phyloP scores from a whole-genome alignment of 2,329 filamentous ascomycete species.

The Epichloe amarillans region DNA sequence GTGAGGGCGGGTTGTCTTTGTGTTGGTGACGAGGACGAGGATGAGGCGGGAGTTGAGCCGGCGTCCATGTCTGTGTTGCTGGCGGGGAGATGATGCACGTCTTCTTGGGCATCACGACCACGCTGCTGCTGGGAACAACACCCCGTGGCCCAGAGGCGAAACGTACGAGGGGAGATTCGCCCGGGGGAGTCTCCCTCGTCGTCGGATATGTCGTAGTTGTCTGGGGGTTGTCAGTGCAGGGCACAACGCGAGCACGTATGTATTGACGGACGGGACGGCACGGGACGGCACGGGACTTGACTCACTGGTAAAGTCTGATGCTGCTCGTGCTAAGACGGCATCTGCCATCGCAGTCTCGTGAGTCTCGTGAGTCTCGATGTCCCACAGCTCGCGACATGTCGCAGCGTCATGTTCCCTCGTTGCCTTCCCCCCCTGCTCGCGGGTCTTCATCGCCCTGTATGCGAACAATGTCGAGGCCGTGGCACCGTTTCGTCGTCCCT shows the following conservation, averaged over 20 bases:
- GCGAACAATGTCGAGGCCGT: constrained; percentile 17
- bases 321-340: not conserved
- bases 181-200: constrained; percentile 25
- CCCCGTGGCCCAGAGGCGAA: constrained; percentile 24
- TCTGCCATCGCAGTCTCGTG: not conserved
- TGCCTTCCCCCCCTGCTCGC: not conserved
- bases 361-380: too few species aligned
- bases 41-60: not conserved
- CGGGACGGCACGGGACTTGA: too few species aligned
- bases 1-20: not conserved
- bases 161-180: constrained; percentile 29
- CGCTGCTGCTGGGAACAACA: not conserved
- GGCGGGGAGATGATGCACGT: not conserved
- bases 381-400: too few species aligned
- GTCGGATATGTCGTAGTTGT: constrained; percentile 22
- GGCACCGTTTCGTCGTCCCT: not conserved
- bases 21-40: not conserved
- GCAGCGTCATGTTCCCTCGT: too few species aligned
- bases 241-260: too few species aligned
- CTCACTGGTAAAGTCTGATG: not conserved
- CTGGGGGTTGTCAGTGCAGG: not conserved
- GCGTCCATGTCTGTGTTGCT: too few species aligned
- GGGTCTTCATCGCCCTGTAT: constrained; percentile 18
- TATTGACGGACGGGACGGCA: too few species aligned
- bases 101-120: too few species aligned